phyloP scores from a whole-genome alignment of 768 basidiomycete genomes.

The Coprinopsis strossmayeri region DNA sequence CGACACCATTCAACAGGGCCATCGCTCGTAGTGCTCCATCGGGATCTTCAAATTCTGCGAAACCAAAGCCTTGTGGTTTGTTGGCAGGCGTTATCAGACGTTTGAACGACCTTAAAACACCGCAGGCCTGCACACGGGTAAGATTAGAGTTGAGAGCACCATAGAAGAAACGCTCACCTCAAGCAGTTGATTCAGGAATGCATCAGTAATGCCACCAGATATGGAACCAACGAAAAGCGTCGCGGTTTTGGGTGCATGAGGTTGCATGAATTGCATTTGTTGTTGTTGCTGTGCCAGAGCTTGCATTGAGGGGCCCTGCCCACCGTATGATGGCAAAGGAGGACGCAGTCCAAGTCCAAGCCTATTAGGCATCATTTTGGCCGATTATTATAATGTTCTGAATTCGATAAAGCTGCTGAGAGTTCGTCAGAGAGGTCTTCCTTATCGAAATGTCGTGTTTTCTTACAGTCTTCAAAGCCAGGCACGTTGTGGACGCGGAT shows the following conservation, averaged over 20 bases:
- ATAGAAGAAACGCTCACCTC: constrained; percentile 41
- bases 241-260: constrained; percentile 63
- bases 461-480: no score
- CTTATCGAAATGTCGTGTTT: no score
- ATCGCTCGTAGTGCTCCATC: constrained; percentile 78
- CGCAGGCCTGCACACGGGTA: constrained; percentile 64
- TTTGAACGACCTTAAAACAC: constrained; percentile 84
- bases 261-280: constrained; percentile 61
- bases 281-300: constrained; percentile 89
- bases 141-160: neutral
- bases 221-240: constrained; percentile 92
- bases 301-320: constrained; percentile 88
- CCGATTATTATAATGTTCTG: constrained; percentile 2
- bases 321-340: constrained; percentile 71
- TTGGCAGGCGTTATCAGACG: constrained; percentile 88
- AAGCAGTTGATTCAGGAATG: constrained; percentile 72
- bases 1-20: constrained; percentile 41
- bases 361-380: constrained; percentile 69
- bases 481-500: no score
- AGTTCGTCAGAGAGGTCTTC: neutral
- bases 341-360: constrained; percentile 86
- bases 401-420: neutral
- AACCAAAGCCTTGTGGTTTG: constrained; percentile 95
- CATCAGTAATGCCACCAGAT: constrained; percentile 85
- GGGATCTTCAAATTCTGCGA: constrained; percentile 93